These are phyloP conservation scores for Dothidotthia symphoricarpi DNA, from an alignment of 2,329 filamentous ascomycete species.

Conservation along the genomic window DNA sequence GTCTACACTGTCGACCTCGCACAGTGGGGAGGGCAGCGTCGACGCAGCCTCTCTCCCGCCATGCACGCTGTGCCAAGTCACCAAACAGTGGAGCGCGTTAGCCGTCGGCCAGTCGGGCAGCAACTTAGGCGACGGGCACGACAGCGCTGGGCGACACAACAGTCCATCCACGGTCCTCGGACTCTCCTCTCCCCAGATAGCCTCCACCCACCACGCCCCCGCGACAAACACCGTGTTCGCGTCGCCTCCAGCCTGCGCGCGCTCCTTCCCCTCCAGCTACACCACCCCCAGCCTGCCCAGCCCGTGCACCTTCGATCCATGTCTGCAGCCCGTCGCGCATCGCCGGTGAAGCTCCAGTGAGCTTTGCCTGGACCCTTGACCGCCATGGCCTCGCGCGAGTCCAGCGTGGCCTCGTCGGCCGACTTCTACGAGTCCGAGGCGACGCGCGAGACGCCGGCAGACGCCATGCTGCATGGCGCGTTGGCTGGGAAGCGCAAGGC, in stretches of 20 bases:
- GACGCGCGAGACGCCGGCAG: slow-evolving; percentile 17
- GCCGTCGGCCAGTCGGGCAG: too few relatives aligned
- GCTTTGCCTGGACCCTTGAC: slow-evolving; percentile 21
- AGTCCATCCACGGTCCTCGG: too few relatives aligned
- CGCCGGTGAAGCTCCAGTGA: slow-evolving; percentile 33
- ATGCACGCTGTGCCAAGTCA: too few relatives aligned
- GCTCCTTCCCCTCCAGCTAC: slow-evolving; percentile 7
- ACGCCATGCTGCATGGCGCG: slow-evolving; percentile 12
- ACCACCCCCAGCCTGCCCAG: too few relatives aligned
- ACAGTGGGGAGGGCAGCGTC: not conserved
- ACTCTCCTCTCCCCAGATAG: too few relatives aligned
- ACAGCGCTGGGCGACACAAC: too few relatives aligned
- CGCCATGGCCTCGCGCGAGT: slow-evolving; percentile 37
- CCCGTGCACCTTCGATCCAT: slow-evolving; percentile 19
- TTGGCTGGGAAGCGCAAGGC: slow-evolving; percentile 39
- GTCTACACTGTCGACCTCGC: slow-evolving; percentile 2
- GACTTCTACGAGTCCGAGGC: slow-evolving; percentile 38
- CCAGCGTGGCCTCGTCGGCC: slow-evolving; percentile 36
- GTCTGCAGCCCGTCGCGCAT: slow-evolving; percentile 27
- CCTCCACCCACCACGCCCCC: too few relatives aligned
- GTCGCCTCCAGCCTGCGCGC: too few relatives aligned
- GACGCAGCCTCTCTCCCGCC: too few relatives aligned
- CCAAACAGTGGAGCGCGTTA: too few relatives aligned
- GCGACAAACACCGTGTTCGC: too few relatives aligned
- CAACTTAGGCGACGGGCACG: too few relatives aligned